phyloP scores from a whole-genome alignment of 2,329 filamentous ascomycete species.

The Arachnomyces sp. region DNA sequence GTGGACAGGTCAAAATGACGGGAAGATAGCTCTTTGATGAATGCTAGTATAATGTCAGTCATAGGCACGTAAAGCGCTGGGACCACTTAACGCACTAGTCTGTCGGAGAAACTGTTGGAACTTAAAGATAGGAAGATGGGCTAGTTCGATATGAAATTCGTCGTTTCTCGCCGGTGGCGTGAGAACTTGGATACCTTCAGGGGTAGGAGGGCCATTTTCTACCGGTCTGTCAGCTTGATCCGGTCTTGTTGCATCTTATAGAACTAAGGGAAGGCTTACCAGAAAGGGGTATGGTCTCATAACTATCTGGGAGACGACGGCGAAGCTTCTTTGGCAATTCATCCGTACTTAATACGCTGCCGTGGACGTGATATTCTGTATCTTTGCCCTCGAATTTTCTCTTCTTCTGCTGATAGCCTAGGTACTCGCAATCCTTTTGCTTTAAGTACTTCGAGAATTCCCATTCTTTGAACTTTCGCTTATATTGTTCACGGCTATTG shows the following conservation, averaged over 20 bases:
- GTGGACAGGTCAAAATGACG: background rate
- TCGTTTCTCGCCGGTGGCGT: slow-evolving; percentile 1
- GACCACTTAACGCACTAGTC: slow-evolving; percentile 1
- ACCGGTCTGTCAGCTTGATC: background rate
- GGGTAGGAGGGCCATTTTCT: slow-evolving; percentile 4
- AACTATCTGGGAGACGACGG: slow-evolving; percentile 5
- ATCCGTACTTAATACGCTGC: background rate
- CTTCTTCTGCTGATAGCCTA: slow-evolving; percentile 1
- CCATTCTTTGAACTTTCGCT: slow-evolving; percentile 2
- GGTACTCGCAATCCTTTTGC: slow-evolving; percentile 3
- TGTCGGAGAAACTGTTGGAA: slow-evolving; percentile 3
- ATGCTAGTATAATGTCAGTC: slow-evolving; percentile 1
- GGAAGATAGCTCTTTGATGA: background rate
- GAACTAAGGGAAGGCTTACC: background rate
- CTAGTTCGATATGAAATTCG: slow-evolving; percentile 2
- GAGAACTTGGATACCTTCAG: slow-evolving; percentile 5
- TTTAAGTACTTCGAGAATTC: slow-evolving; percentile 3
- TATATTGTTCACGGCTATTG: background rate
- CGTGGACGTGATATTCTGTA: slow-evolving; percentile 2
- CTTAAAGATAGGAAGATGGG: slow-evolving; percentile 3
- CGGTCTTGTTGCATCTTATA: background rate
- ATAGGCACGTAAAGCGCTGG: background rate
- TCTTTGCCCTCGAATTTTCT: slow-evolving; percentile 4
- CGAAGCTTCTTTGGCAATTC: slow-evolving; percentile 1
- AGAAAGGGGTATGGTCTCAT: background rate